Evolutionary conservation across 2,329 filamentous ascomycete species (phyloP).

Genomic region (Stagonosporopsis tanaceti): DNA sequence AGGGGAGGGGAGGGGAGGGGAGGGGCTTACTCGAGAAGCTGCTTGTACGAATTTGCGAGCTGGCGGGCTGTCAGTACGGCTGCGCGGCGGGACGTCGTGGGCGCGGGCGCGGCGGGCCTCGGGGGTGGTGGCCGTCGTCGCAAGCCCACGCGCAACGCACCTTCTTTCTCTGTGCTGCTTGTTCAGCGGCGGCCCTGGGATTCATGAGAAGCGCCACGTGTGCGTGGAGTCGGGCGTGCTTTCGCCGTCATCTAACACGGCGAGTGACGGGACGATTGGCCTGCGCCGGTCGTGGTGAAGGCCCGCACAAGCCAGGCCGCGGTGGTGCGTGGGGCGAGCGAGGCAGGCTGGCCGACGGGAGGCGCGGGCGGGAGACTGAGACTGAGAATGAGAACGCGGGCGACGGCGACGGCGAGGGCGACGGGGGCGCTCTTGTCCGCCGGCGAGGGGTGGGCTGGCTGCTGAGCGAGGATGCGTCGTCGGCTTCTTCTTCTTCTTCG

Average conservation of each 20-base stretch:
- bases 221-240: conserved; percentile 32
- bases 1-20: no score
- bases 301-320: conserved; percentile 37
- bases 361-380: neutral
- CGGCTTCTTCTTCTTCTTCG: no score
- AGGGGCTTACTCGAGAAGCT: conserved; percentile 84
- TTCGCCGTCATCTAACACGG: conserved; percentile 47
- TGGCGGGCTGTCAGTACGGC: conserved; percentile 50
- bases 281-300: conserved; percentile 27
- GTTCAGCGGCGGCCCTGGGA: conserved; percentile 62
- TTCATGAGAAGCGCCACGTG: conserved; percentile 52
- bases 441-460: neutral
- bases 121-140: no score
- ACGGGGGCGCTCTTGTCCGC: neutral
- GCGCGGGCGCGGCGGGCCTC: no score
- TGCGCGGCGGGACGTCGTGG: neutral
- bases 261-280: conserved; percentile 26
- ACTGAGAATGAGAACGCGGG: neutral
- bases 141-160: conserved; percentile 41
- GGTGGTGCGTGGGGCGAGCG: conserved; percentile 23
- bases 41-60: conserved; percentile 97
- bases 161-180: conserved; percentile 68
- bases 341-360: neutral
- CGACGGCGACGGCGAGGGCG: neutral
- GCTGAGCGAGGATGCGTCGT: neutral